Evolutionary conservation across 1,284 basidiomycete species (phyloP).

Genomic region (Singerocomus rubriflavus): DNA sequence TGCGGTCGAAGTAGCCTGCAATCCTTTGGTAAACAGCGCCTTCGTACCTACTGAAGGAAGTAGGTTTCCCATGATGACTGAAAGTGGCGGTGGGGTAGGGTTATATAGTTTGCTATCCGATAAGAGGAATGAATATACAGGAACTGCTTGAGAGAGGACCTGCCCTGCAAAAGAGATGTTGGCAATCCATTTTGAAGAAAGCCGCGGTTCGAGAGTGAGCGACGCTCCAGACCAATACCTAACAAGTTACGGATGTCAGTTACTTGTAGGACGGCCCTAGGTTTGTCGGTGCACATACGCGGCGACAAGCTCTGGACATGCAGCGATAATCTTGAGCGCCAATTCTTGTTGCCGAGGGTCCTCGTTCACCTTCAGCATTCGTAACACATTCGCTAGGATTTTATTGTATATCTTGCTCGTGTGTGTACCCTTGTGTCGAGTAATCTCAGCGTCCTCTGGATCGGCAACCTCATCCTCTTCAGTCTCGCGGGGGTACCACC

Average conservation of each 20-base stretch:
- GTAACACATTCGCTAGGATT: conserved; percentile 75
- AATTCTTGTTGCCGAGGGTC: conserved; percentile 86
- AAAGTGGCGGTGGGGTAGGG: conserved; percentile 70
- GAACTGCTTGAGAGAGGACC: conserved; percentile 75
- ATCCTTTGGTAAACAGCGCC: conserved; percentile 72
- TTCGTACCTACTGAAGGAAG: conserved; percentile 71
- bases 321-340: conserved; percentile 70
- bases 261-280: background rate
- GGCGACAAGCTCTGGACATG: conserved; percentile 85
- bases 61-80: conserved; percentile 69
- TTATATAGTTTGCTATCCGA: conserved; percentile 45
- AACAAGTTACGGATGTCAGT: conserved; percentile 3
- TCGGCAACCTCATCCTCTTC: conserved; percentile 27
- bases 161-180: conserved; percentile 81
- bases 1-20: conserved; percentile 56
- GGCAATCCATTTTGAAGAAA: conserved; percentile 87
- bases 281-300: conserved; percentile 46
- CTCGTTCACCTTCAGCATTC: conserved; percentile 75
- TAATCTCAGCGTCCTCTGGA: conserved; percentile 24
- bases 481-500: conserved; percentile 82
- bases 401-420: conserved; percentile 75
- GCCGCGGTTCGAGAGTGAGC: conserved; percentile 80
- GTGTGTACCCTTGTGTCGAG: conserved; percentile 28
- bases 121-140: conserved; percentile 59
- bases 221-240: conserved; percentile 78